A percentile compares a stretch with the other conserved stretches of the same genome.
Evolutionary conservation across 345 rosid genomes (phyloP).

Genomic region (Hypericum androsaemum): DNA sequence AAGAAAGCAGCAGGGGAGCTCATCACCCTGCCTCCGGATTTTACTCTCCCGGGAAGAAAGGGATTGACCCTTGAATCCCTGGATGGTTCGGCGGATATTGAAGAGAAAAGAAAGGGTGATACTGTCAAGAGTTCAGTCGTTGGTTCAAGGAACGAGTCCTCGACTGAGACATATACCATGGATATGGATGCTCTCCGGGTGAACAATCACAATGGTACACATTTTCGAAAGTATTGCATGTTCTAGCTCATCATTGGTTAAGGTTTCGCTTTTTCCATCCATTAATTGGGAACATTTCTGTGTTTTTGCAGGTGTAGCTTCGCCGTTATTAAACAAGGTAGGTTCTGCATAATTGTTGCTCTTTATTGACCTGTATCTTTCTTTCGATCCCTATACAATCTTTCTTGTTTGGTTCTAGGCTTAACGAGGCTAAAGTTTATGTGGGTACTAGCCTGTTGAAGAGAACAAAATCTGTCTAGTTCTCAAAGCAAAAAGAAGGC

Average conservation of each 20-base stretch:
- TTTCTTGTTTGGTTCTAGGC: no score
- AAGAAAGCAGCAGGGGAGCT: slow-evolving; percentile 33
- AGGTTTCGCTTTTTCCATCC: no score
- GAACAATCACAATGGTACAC: slow-evolving; percentile 40
- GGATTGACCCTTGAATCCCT: slow-evolving; percentile 44
- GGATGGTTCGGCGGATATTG: slow-evolving; percentile 43
- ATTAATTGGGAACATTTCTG: slow-evolving; percentile 15
- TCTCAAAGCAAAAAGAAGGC: no score
- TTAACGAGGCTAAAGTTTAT: no score
- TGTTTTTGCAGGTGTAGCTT: slow-evolving; percentile 44
- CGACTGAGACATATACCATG: slow-evolving; percentile 61
- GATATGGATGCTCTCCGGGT: slow-evolving; percentile 45
- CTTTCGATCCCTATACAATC: no score
- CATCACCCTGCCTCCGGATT: slow-evolving; percentile 37
- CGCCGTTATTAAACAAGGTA: slow-evolving; percentile 46
- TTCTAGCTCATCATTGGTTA: no score
- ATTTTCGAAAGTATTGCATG: not conserved
- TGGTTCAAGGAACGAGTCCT: slow-evolving; percentile 41
- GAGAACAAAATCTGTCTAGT: no score
- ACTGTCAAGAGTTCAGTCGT: slow-evolving; percentile 18
- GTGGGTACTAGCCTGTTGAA: no score
- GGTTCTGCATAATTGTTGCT: slow-evolving; percentile 1
- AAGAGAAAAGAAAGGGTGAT: slow-evolving; percentile 25
- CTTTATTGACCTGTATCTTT: not conserved
- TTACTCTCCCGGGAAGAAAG: slow-evolving; percentile 28